Conservation (phyloP, 2,329 filamentous ascomycete species). For the Pseudocercospora cruenta region DNA sequence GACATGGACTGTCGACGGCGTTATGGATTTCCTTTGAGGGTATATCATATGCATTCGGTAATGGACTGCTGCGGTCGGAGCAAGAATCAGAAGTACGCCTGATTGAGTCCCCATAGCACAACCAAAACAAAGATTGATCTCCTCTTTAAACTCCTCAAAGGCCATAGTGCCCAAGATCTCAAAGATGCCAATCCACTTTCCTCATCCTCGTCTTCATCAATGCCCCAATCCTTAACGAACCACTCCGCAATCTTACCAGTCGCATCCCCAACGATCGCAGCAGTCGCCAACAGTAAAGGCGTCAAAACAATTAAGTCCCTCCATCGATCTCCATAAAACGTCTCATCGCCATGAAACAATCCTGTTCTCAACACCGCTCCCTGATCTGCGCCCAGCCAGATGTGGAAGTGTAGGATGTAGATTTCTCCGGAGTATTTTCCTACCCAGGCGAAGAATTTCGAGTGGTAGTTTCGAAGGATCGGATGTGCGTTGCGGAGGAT, state of each 20-base stretch:
- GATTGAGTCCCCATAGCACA: not conserved
- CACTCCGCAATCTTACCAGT: slow-evolving; percentile 44
- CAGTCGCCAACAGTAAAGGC: slow-evolving; percentile 48
- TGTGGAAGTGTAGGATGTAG: slow-evolving; percentile 63
- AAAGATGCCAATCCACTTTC: not conserved
- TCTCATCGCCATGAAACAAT: slow-evolving; percentile 34
- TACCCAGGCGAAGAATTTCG: slow-evolving; percentile 56
- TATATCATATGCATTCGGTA: no score
- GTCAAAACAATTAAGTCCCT: slow-evolving; percentile 47
- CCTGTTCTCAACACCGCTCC: slow-evolving; percentile 53
- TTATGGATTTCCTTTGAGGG: not conserved
- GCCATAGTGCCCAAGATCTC: not conserved
- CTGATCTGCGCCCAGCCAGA: slow-evolving; percentile 64
- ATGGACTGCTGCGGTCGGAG: no score
- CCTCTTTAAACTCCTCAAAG: not conserved
- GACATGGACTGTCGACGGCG: not conserved
- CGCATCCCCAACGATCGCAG: slow-evolving; percentile 43
- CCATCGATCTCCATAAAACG: slow-evolving; percentile 35
- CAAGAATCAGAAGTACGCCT: not conserved
- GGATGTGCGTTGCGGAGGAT: slow-evolving; percentile 55
- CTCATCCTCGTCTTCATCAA: not conserved
- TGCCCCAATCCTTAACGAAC: slow-evolving; percentile 36
- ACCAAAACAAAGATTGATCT: not conserved
- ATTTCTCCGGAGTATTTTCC: slow-evolving; percentile 63
- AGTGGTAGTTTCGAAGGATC: slow-evolving; percentile 49